Evolutionary conservation across 345 rosid species (phyloP).

Genomic region (Rhodamnia rubescens): DNA sequence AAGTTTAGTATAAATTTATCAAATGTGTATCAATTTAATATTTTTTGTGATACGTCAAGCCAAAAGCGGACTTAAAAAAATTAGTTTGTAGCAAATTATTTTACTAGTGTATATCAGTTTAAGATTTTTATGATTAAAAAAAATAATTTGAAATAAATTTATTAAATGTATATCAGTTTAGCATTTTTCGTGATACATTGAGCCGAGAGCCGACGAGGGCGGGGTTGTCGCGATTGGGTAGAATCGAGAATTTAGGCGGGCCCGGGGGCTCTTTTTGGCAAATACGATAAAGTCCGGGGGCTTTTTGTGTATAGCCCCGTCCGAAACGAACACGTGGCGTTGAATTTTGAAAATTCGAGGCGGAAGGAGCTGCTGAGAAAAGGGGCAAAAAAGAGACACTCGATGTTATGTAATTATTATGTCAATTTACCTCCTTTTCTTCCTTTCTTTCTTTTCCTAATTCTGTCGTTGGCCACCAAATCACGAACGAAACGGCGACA

Average conservation of each 20-base stretch:
- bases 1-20: no score
- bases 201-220: neutral
- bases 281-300: neutral
- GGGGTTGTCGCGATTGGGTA: neutral
- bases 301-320: neutral
- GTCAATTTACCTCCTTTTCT: neutral
- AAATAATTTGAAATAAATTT: no score
- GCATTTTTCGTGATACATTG: no score
- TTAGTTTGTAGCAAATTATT: no score
- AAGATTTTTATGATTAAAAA: no score
- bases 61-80: no score
- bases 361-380: neutral
- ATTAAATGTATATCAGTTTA: no score
- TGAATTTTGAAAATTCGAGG: neutral
- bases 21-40: no score
- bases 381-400: neutral
- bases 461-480: neutral
- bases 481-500: neutral
- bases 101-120: no score
- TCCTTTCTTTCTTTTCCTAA: neutral
- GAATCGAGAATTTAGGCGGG: neutral
- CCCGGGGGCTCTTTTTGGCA: neutral
- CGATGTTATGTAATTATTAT: neutral
- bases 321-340: neutral
- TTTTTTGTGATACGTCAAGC: no score